phyloP scores from a whole-genome alignment of 2,329 filamentous ascomycete genomes.

The Clonostachys sp. region DNA sequence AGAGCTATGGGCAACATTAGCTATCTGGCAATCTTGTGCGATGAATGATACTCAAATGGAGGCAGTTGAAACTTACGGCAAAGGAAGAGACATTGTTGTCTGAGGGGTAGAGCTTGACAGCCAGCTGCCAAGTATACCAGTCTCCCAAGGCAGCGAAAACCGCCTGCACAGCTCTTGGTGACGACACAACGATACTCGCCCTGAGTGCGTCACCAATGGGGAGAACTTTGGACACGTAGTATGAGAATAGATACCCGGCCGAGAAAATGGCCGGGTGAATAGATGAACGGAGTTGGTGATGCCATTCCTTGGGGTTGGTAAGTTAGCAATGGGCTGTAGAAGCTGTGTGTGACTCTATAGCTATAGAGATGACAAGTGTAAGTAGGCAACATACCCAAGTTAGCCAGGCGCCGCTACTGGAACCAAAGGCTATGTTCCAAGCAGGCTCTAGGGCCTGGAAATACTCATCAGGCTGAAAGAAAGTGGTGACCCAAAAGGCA shows the following conservation, averaged over 20 bases:
- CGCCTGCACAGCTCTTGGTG: constrained; percentile 74
- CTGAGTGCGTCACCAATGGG: constrained; percentile 48
- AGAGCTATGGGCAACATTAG: constrained; percentile 15
- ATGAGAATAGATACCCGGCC: constrained; percentile 60
- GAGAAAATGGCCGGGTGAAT: constrained; percentile 89
- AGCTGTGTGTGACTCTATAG: neutral
- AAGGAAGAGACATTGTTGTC: constrained; percentile 61
- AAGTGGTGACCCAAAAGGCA: constrained; percentile 74
- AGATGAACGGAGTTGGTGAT: constrained; percentile 79
- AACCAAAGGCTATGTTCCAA: constrained; percentile 82
- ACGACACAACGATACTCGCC: constrained; percentile 63
- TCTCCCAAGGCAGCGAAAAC: constrained; percentile 74
- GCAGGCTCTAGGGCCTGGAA: constrained; percentile 95
- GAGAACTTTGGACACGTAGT: constrained; percentile 50
- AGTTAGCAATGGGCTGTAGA: too few species aligned
- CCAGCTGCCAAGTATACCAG: constrained; percentile 83
- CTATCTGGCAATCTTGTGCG: too few species aligned
- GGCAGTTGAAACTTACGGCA: constrained; percentile 48
- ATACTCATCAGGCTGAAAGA: constrained; percentile 98
- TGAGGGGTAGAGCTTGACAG: constrained; percentile 58
- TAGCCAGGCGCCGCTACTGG: constrained; percentile 76
- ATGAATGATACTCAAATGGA: neutral
- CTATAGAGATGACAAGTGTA: neutral
- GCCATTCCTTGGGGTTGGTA: constrained; percentile 71
- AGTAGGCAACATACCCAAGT: constrained; percentile 71